A percentile compares a stretch with the other conserved stretches of the same genome.
Evolutionary conservation across 2,329 filamentous ascomycete species (phyloP).

Genomic region (Colletotrichum cereale): DNA sequence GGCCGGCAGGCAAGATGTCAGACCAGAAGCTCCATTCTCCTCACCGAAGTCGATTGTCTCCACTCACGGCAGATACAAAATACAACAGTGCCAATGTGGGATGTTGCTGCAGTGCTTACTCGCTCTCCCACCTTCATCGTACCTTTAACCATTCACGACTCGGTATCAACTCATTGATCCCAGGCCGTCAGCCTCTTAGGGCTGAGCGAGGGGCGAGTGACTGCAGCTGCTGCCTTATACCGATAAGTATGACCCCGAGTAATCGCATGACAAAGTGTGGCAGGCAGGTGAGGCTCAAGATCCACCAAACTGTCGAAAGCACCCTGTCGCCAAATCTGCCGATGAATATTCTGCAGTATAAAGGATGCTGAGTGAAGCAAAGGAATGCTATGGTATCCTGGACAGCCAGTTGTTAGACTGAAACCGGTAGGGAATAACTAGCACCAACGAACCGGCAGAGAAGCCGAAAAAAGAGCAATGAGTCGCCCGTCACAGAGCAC

Average conservation of each 20-base stretch:
- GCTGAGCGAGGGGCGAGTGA: constrained; percentile 26
- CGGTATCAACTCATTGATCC: constrained; percentile 2
- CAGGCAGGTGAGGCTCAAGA: constrained; percentile 25
- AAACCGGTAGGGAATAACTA: background rate
- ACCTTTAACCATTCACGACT: constrained; percentile 5
- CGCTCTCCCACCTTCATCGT: constrained; percentile 2
- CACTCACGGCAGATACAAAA: constrained; percentile 19
- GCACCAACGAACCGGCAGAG: background rate
- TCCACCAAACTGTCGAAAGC: background rate
- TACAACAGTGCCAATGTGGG: constrained; percentile 3
- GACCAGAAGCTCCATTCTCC: background rate
- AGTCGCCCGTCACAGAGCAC: constrained; percentile 22
- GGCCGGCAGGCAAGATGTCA: constrained; percentile 6
- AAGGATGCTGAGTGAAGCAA: background rate
- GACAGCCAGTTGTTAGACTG: constrained; percentile 11
- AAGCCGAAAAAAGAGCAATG: background rate
- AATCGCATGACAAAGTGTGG: constrained; percentile 10
- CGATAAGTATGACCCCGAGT: constrained; percentile 9
- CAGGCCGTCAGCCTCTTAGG: constrained; percentile 29
- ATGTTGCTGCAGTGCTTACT: constrained; percentile 2
- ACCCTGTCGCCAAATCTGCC: background rate
- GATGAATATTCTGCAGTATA: constrained; percentile 10
- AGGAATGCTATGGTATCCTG: background rate
- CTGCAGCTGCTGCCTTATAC: constrained; percentile 33
- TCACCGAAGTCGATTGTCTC: constrained; percentile 16